phyloP scores from a whole-genome alignment of 1,284 basidiomycete genomes.

The Waitea zeae region DNA sequence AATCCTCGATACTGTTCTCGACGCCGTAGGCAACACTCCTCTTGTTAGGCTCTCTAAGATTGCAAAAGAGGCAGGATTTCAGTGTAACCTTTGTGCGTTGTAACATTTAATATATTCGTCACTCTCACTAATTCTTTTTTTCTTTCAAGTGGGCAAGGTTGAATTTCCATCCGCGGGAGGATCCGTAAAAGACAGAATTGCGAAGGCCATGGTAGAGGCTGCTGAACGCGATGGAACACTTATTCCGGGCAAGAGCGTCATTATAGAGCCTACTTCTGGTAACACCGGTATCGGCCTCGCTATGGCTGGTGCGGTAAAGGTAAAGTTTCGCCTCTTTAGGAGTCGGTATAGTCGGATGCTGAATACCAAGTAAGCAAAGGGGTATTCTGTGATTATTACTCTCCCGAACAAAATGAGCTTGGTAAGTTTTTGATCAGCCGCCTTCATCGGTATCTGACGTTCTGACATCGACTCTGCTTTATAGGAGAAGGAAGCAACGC shows the following conservation, averaged over 20 bases:
- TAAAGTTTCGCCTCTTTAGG: slow-evolving; percentile 17
- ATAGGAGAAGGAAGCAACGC: slow-evolving; percentile 85
- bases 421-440: slow-evolving; percentile 23
- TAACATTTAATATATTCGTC: background rate
- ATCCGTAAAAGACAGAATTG: slow-evolving; percentile 91
- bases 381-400: slow-evolving; percentile 86
- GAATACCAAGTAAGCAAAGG: slow-evolving; percentile 75
- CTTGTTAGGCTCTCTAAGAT: slow-evolving; percentile 78
- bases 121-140: too few species aligned
- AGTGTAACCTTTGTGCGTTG: slow-evolving; percentile 78
- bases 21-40: slow-evolving; percentile 82
- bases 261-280: slow-evolving; percentile 89
- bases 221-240: slow-evolving; percentile 82
- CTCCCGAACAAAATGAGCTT: slow-evolving; percentile 94
- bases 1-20: slow-evolving; percentile 65
- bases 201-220: slow-evolving; percentile 90
- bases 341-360: slow-evolving; percentile 27
- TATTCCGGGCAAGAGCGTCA: slow-evolving; percentile 76
- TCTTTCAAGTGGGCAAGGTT: slow-evolving; percentile 63
- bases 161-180: slow-evolving; percentile 89
- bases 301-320: slow-evolving; percentile 84
- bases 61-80: slow-evolving; percentile 55
- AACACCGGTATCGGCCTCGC: slow-evolving; percentile 95
- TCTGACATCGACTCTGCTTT: slow-evolving; percentile 2
- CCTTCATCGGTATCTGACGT: background rate